phyloP scores from a whole-genome alignment of 495 filamentous ascomycete genomes.

The Friedmanniomyces simplex region DNA sequence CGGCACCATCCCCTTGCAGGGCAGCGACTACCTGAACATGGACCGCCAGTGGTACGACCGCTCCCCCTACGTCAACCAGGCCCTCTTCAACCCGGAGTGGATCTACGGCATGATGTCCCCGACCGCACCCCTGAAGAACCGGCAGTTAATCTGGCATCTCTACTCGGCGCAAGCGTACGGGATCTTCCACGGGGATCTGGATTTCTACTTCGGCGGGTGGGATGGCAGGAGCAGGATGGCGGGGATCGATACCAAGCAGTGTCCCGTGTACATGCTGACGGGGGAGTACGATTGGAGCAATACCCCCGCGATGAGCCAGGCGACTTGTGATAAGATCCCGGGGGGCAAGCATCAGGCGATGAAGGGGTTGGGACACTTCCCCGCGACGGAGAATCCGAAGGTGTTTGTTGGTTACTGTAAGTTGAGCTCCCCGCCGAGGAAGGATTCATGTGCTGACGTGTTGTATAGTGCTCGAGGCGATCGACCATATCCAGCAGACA shows the following conservation, averaged over 20 bases:
- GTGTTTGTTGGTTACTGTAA: conserved; percentile 23
- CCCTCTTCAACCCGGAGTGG: conserved; percentile 36
- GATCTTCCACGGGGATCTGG: conserved; percentile 36
- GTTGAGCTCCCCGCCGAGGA: not conserved
- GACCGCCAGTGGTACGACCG: conserved; percentile 23
- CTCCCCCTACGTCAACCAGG: conserved; percentile 22
- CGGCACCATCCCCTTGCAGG: conserved; percentile 34
- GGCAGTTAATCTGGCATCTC: conserved; percentile 34
- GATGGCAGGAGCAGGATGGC: conserved; percentile 32
- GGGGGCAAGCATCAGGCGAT: conserved; percentile 33
- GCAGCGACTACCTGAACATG: conserved; percentile 24
- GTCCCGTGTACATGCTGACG: conserved; percentile 37
- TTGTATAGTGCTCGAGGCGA: conserved; percentile 17
- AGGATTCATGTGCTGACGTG: not conserved
- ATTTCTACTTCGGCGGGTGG: conserved; percentile 38
- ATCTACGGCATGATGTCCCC: conserved; percentile 36
- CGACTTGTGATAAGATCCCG: conserved; percentile 34
- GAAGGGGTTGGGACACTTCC: conserved; percentile 32
- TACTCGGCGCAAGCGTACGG: conserved; percentile 36
- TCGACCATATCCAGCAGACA: conserved; percentile 23
- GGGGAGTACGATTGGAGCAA: conserved; percentile 38
- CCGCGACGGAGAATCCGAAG: conserved; percentile 31
- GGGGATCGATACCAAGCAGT: conserved; percentile 33
- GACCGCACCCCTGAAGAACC: conserved; percentile 30
- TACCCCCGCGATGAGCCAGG: conserved; percentile 32